A percentile compares a stretch with the other conserved stretches of the same genome.
Conservation (phyloP, 306 rosid genomes). For the Glycine soja region DNA sequence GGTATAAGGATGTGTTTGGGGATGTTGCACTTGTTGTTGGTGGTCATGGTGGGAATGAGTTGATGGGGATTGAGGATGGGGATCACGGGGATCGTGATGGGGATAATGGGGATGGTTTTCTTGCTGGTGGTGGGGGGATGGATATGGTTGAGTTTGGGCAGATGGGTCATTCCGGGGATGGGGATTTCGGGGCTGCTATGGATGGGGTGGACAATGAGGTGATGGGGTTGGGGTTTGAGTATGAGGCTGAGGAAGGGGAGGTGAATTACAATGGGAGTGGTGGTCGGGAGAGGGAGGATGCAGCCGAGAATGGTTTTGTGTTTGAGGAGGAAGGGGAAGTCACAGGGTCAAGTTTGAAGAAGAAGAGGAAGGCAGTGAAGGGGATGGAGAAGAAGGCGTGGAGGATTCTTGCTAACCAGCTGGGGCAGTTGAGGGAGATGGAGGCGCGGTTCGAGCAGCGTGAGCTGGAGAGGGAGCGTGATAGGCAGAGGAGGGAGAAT, state of each 20-base stretch:
- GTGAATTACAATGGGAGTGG: slow-evolving; percentile 70
- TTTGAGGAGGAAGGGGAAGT: slow-evolving; percentile 81
- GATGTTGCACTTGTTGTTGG: slow-evolving; percentile 68
- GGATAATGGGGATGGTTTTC: slow-evolving; percentile 64
- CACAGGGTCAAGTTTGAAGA: slow-evolving; percentile 67
- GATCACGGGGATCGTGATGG: slow-evolving; percentile 29
- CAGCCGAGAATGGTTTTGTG: slow-evolving; percentile 71
- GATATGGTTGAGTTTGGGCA: slow-evolving; percentile 80
- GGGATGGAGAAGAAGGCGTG: slow-evolving; percentile 80
- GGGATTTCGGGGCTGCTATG: slow-evolving; percentile 71
- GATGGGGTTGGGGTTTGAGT: slow-evolving; percentile 83
- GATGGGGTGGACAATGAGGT: slow-evolving; percentile 88
- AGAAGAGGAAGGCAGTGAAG: slow-evolving; percentile 66
- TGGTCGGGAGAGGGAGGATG: slow-evolving; percentile 66
- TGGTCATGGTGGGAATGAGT: slow-evolving; percentile 58
- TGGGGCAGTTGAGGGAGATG: slow-evolving; percentile 75
- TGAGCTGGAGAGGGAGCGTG: slow-evolving; percentile 80
- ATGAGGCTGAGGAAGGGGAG: slow-evolving; percentile 79
- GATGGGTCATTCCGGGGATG: slow-evolving; percentile 79
- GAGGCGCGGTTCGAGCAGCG: slow-evolving; percentile 82
- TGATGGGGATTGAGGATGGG: slow-evolving; percentile 52
- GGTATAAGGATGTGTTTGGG: slow-evolving; percentile 94
- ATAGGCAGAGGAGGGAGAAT: slow-evolving; percentile 73
- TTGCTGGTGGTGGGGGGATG: slow-evolving; percentile 61
- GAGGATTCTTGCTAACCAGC: slow-evolving; percentile 72